Evolutionary conservation across 75 land plant species (phyloP), one percentile per base, ranked within the genome.

Genomic region (Selaginella moellendorffii): DNA sequence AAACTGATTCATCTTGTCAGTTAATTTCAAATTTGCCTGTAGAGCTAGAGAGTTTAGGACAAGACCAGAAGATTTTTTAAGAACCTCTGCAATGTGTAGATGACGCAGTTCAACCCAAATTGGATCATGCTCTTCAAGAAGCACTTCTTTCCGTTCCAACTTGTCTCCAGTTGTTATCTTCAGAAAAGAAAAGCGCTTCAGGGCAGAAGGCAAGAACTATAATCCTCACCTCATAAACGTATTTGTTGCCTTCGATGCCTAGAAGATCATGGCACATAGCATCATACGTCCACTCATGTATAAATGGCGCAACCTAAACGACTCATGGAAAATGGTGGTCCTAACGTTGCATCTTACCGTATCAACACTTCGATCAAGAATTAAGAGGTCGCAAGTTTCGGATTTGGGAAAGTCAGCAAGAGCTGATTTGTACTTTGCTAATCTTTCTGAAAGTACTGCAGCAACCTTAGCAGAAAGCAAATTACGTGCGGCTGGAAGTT

Each of bases 201-300:
- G n/a, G n/a, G n/a, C n/a, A n/a, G n/a, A n/a, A n/a, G n/a, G n/a
- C n/a, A n/a, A n/a, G n/a, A 36, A 36, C 46, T 14, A 14, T 5
- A 36, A 14, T n/a, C n/a, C 46, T 36, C 46, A 86, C 99, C 92
- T 95, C 88, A 65, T 89, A 79, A 1, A 77, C 70, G 75, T 86
- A 90, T 65, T 86, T 90, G 70, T 86, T 95, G 29, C 99, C 97
- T 2, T 86, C 99, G 78, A 95, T 78, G 53, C 82, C 78, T n/a
- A 95, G 71, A 31, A 95, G 72, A 70, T 95, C 99, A 79, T 86
- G 97, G 72, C 99, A 95, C 84, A 95, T 90, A 22, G 99, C 97
- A 81, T 90, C 99, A 82, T 95, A 95, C 18, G 99, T 86, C n/a
- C 99, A 95, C 69, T 90, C 99, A 80, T 95, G 99, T 51, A 95